Conservation (phyloP, 192 early-diverging fungal genomes). For the Backusella macrospora region DNA sequence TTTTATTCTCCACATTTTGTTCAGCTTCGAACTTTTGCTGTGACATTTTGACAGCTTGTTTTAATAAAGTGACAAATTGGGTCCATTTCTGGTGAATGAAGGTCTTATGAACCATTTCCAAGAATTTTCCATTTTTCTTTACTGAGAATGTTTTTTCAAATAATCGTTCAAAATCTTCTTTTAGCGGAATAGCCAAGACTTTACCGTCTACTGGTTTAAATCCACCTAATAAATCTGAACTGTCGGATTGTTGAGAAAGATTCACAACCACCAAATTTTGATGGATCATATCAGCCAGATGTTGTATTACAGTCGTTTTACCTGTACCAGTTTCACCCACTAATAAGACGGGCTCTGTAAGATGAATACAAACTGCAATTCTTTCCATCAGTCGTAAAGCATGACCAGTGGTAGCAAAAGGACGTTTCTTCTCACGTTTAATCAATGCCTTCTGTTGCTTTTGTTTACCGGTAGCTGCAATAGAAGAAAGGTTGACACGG, state of each 20-base stretch:
- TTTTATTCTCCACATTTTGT: constrained; percentile 42
- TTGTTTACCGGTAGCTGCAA: constrained; percentile 34
- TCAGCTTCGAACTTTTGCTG: constrained; percentile 55
- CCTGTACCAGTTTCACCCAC: constrained; percentile 98
- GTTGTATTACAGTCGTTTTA: constrained; percentile 95
- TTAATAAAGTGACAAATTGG: constrained; percentile 74
- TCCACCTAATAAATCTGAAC: constrained; percentile 92
- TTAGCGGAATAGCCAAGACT: constrained; percentile 76
- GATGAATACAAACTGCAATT: constrained; percentile 77
- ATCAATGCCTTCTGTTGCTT: constrained; percentile 35
- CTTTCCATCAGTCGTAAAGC: constrained; percentile 82
- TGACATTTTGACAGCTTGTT: constrained; percentile 81
- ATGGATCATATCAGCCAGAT: constrained; percentile 77
- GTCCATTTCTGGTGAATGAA: constrained; percentile 82
- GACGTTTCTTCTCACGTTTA: constrained; percentile 43
- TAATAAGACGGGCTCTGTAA: constrained; percentile 86
- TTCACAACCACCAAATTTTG: constrained; percentile 90
- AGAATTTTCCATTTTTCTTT: constrained; percentile 83
- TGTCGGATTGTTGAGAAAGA: constrained; percentile 94
- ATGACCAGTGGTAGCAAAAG: constrained; percentile 90
- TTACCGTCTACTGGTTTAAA: constrained; percentile 94
- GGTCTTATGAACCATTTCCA: constrained; percentile 76
- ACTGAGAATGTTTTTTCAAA: constrained; percentile 89
- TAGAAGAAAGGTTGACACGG: constrained; percentile 53
- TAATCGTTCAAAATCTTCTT: constrained; percentile 83